Base-by-base conservation (phyloP, 805 yeast species). In the Candida multigemmis region DNA sequence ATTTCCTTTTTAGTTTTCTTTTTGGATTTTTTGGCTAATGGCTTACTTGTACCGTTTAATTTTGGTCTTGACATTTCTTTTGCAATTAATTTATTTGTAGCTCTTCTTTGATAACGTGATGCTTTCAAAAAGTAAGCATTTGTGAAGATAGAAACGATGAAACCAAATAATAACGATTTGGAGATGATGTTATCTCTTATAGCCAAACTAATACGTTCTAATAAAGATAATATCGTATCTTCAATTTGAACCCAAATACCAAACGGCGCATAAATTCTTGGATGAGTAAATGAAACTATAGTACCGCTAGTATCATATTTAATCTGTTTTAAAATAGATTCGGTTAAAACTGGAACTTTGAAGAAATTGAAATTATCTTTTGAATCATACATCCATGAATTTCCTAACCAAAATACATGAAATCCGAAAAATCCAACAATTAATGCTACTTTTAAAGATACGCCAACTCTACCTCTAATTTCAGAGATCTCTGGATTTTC, bases 121-220 rank as follows among this genome's bases (percentile, higher is more conserved):
- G 84, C 91, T 44, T 85, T 84, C 50, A 89, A 68, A 39, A 91
- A 66, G 52, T 87, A 89, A 26, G 81, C 74, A 50, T 91, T 91
- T 37, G 83, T 75, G 5, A 80, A 75, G 30, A 84, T 70, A 38
- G 94, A 81, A 37, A 83, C 58, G 14, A 80, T 75, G 34, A 87
- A 73, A 7, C 74, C 75, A 35, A 81, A 65, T 23, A 87, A 69
- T 27, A 86, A 63, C 36, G 77, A 71, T 49, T 87, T 87, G 35
- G 91, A 76, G 38, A 86, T 70, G 35, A 84, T 60, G 29, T 77
- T 80, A 51, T 87, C 96, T 41, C 80, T 72, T 30, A 87, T 78
- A 12, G 87, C 82, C 31, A 46, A 48, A 33, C 84, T 76, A 35
- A 86, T 51, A 26, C 62, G 63, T 21, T 69, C 73, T 26, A 79